Conservation (phyloP, 305 asterid genomes). For the Solanum hybrid region DNA sequence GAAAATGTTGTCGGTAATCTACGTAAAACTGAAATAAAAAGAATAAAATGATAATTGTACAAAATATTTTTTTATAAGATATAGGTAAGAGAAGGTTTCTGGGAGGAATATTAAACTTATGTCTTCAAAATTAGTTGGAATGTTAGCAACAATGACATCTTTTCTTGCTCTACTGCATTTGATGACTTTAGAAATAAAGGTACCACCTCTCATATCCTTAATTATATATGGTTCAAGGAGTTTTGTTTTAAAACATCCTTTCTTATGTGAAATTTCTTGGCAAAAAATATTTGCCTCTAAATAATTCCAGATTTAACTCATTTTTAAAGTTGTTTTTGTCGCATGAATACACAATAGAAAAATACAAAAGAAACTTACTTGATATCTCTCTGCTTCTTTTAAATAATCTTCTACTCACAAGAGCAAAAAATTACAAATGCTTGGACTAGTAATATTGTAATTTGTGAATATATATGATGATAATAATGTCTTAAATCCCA, state of each 20-base stretch:
- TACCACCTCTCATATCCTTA: neutral
- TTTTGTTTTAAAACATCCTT: no score
- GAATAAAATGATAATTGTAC: neutral
- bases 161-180: no score
- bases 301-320: neutral
- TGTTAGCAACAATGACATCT: no score
- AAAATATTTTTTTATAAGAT: no score
- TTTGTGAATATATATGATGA: neutral
- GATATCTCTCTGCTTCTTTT: neutral
- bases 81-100: neutral
- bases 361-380: neutral
- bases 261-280: neutral
- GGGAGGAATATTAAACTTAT: neutral
- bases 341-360: neutral
- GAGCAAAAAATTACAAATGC: neutral
- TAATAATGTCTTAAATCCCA: neutral
- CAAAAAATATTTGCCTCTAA: neutral
- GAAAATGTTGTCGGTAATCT: neutral
- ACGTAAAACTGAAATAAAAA: neutral
- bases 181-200: neutral
- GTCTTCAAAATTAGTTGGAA: neutral
- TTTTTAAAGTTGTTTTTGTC: neutral
- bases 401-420: neutral
- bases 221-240: neutral
- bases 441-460: neutral